Evolutionary conservation across 2,329 filamentous ascomycete genomes (phyloP).

Genomic region (Lachnum nothofagi): DNA sequence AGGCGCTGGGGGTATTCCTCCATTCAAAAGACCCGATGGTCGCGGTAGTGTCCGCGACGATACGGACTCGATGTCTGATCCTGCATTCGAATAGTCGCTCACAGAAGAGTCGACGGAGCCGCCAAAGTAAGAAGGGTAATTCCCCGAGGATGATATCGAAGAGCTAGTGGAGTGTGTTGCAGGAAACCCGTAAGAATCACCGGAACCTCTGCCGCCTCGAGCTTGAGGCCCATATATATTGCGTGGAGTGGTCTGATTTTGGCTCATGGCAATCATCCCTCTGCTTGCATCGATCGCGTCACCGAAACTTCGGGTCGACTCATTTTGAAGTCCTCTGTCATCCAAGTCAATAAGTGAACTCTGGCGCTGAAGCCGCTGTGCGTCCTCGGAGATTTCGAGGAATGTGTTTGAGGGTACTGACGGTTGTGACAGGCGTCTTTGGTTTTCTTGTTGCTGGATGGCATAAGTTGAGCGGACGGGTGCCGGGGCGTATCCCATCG

Average conservation of each 20-base stretch:
- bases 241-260: slow-evolving; percentile 78
- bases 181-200: slow-evolving; percentile 88
- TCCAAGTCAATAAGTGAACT: slow-evolving; percentile 60
- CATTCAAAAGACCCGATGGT: slow-evolving; percentile 61
- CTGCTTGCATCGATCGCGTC: slow-evolving; percentile 90
- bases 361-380: slow-evolving; percentile 43
- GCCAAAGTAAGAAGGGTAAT: slow-evolving; percentile 78
- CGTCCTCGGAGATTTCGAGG: slow-evolving; percentile 32
- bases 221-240: slow-evolving; percentile 74
- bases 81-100: slow-evolving; percentile 86
- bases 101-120: slow-evolving; percentile 79
- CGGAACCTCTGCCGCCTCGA: slow-evolving; percentile 61
- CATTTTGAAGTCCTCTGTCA: slow-evolving; percentile 39
- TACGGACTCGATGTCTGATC: slow-evolving; percentile 79
- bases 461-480: slow-evolving; percentile 55
- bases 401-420: slow-evolving; percentile 59
- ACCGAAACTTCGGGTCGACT: slow-evolving; percentile 37
- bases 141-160: slow-evolving; percentile 80
- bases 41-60: slow-evolving; percentile 78
- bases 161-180: slow-evolving; percentile 79
- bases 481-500: slow-evolving; percentile 67
- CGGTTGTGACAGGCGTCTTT: slow-evolving; percentile 75
- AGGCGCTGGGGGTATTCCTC: slow-evolving; percentile 69
- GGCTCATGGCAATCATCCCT: slow-evolving; percentile 92
- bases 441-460: slow-evolving; percentile 46